Evolutionary conservation across 805 yeast genomes (phyloP).

Genomic region (Zygosaccharomyces rouxii): DNA sequence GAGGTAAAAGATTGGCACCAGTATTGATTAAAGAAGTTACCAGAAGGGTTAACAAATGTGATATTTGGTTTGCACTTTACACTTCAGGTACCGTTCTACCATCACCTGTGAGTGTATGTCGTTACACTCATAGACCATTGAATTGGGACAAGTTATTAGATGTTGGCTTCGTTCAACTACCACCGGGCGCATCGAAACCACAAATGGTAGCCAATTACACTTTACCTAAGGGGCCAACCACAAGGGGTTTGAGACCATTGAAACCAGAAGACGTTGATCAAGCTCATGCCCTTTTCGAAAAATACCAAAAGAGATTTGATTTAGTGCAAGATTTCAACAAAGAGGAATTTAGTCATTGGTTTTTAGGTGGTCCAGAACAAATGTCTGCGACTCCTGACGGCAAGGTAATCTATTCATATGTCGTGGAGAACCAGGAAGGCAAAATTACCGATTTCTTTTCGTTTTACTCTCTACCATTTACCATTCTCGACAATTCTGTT

Average conservation of each 20-base stretch:
- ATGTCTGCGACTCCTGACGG: slow-evolving; percentile 11
- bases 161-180: slow-evolving; percentile 84
- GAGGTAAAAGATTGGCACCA: slow-evolving; percentile 93
- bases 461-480: slow-evolving; percentile 82
- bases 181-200: slow-evolving; percentile 61
- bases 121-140: slow-evolving; percentile 90
- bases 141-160: slow-evolving; percentile 88
- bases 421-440: slow-evolving; percentile 55
- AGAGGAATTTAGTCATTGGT: slow-evolving; percentile 71
- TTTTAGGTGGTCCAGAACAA: slow-evolving; percentile 51
- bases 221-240: slow-evolving; percentile 49
- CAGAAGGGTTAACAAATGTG: slow-evolving; percentile 75
- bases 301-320: slow-evolving; percentile 67
- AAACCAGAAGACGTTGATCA: slow-evolving; percentile 56
- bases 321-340: slow-evolving; percentile 60
- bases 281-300: slow-evolving; percentile 53
- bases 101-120: slow-evolving; percentile 81
- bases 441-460: slow-evolving; percentile 84
- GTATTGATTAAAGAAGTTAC: slow-evolving; percentile 91
- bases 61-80: slow-evolving; percentile 93
- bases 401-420: slow-evolving; percentile 69
- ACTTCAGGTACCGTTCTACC: slow-evolving; percentile 92
- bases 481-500: slow-evolving; percentile 61
- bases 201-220: slow-evolving; percentile 68
- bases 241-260: slow-evolving; percentile 51